phyloP scores from a whole-genome alignment of 73 alveolate genomes.

The Symbiodinium natans region DNA sequence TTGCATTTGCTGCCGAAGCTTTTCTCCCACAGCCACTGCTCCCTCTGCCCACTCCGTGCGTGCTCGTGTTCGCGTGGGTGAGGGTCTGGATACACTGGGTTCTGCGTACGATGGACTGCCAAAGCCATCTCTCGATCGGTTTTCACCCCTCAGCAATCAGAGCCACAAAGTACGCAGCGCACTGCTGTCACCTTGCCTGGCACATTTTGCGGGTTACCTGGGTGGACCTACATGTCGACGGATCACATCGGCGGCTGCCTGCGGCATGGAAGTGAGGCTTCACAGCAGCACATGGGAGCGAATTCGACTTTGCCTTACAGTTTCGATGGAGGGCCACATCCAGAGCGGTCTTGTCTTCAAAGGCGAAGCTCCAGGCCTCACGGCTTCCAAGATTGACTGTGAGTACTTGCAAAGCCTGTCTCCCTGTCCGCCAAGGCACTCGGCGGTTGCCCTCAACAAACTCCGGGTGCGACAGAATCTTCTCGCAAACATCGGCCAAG shows the following conservation, averaged over 20 bases:
- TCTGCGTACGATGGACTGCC: too few species aligned
- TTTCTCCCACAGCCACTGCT: too few species aligned
- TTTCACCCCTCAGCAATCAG: background rate
- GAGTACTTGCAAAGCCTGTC: background rate
- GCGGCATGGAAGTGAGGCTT: background rate
- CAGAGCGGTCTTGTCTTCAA: conserved; percentile 27
- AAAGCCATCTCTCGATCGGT: too few species aligned
- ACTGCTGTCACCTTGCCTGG: background rate
- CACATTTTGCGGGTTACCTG: background rate
- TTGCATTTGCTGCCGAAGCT: too few species aligned
- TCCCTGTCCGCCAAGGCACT: too few species aligned
- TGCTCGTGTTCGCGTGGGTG: too few species aligned
- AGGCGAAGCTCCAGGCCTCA: conserved; percentile 42
- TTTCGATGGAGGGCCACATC: conserved; percentile 38
- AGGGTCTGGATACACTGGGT: too few species aligned
- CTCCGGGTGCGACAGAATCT: conserved; percentile 27
- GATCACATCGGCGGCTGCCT: conserved; percentile 34
- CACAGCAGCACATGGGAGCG: too few species aligned
- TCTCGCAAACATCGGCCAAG: background rate
- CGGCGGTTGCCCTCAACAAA: conserved; percentile 38
- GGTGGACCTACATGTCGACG: conserved; percentile 34
- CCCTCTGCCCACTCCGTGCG: too few species aligned
- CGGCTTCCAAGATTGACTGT: background rate
- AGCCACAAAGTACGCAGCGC: background rate
- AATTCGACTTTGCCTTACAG: conserved; percentile 27